A percentile compares a stretch with the other conserved stretches of the same genome.
phyloP scores from a whole-genome alignment of 148 eudicot species.

The Rhododendron williamsianum region DNA sequence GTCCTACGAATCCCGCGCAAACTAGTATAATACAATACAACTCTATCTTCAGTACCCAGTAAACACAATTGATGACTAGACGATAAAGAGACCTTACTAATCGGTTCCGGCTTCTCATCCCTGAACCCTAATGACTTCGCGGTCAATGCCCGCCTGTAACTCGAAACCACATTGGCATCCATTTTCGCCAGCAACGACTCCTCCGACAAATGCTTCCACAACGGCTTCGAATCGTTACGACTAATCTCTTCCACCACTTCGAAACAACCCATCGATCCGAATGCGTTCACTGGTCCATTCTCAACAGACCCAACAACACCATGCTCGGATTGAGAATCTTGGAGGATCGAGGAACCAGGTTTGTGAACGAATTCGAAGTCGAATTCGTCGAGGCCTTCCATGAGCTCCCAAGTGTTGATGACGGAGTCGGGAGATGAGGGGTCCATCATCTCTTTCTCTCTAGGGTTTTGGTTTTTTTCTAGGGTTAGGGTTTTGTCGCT shows the following conservation, averaged over 20 bases:
- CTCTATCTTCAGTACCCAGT: constrained; percentile 44
- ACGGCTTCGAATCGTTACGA: constrained; percentile 52
- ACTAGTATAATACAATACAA: constrained; percentile 77
- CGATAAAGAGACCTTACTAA: constrained; percentile 14
- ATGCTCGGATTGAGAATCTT: background rate
- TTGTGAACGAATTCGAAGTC: constrained; percentile 27
- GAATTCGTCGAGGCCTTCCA: constrained; percentile 91
- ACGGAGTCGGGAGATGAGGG: constrained; percentile 75
- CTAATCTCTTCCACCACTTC: constrained; percentile 38
- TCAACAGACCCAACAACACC: constrained; percentile 13
- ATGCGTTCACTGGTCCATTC: constrained; percentile 28
- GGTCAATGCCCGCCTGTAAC: constrained; percentile 54
- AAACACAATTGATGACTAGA: constrained; percentile 16
- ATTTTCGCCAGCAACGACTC: constrained; percentile 73
- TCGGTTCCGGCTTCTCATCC: constrained; percentile 15
- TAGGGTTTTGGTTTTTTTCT: background rate
- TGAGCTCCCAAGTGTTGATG: constrained; percentile 97
- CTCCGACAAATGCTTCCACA: constrained; percentile 91
- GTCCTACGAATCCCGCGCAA: constrained; percentile 91
- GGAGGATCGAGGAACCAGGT: constrained; percentile 10
- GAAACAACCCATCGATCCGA: constrained; percentile 43
- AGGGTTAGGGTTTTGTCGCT: constrained; percentile 9
- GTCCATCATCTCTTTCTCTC: constrained; percentile 6
- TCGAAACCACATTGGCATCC: constrained; percentile 65
- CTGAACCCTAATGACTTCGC: constrained; percentile 29